Percentiles rank a stretch among this genome's conserved stretches.
These are phyloP conservation scores for Rhodotorula sp. DNA, from an alignment of 1,284 basidiomycete species.

Conservation along the genomic window DNA sequence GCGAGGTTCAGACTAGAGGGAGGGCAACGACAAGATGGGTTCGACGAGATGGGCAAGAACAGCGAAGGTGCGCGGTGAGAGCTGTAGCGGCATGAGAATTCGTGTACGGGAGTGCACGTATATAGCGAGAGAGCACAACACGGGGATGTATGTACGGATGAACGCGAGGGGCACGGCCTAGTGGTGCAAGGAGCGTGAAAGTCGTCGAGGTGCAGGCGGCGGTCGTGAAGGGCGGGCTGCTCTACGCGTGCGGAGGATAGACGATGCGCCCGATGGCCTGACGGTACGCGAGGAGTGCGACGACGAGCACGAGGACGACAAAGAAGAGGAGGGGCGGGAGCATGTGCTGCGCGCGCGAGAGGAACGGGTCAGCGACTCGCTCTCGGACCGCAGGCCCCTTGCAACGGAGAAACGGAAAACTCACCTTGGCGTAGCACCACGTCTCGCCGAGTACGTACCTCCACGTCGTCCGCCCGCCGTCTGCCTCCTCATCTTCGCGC, in stretches of 20 bases:
- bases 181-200: too few relatives aligned
- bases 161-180: neutral
- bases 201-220: too few relatives aligned
- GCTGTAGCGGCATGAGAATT: neutral
- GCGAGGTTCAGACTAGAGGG: too few relatives aligned
- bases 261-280: conserved; percentile 15
- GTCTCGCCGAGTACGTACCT: conserved; percentile 1
- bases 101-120: neutral
- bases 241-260: neutral
- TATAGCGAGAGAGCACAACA: neutral
- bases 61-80: too few relatives aligned
- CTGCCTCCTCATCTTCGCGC: neutral
- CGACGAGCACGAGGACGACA: conserved; percentile 26
- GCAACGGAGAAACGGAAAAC: neutral
- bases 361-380: neutral
- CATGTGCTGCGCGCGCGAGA: conserved; percentile 26
- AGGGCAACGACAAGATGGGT: neutral
- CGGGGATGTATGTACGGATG: neutral
- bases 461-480: neutral
- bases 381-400: too few relatives aligned
- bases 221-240: too few relatives aligned
- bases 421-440: conserved; percentile 18
- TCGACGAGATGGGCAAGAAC: too few relatives aligned
- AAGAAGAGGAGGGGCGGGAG: conserved; percentile 35
- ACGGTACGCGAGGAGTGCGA: conserved; percentile 22